Conservation (phyloP, 2,329 filamentous ascomycete species). For the Leptographium lundbergii region DNA sequence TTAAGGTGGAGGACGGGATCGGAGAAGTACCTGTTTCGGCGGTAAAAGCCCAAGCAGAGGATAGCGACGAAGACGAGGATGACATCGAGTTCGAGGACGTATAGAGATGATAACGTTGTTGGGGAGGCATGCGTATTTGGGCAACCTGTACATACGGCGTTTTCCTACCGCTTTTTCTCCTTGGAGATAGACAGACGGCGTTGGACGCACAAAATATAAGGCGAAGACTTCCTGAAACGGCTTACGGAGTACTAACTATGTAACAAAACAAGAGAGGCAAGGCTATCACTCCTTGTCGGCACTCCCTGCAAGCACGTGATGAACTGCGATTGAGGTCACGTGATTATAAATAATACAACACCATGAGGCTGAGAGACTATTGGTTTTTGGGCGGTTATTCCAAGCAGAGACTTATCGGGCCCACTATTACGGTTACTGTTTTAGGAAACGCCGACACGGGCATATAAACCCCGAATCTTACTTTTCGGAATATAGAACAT, state of each 20-base stretch:
- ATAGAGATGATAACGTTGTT: conserved; percentile 8
- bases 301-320: too few relatives aligned
- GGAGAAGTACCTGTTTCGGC: conserved; percentile 1
- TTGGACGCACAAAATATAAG: too few relatives aligned
- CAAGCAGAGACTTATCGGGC: background rate
- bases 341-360: background rate
- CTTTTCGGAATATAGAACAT: background rate
- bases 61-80: conserved; percentile 35
- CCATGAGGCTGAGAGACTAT: background rate
- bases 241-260: too few relatives aligned
- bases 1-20: conserved; percentile 40
- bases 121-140: background rate
- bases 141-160: background rate
- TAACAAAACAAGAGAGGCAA: too few relatives aligned
- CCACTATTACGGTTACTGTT: background rate
- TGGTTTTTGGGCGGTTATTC: background rate
- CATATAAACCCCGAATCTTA: background rate
- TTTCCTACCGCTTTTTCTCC: background rate
- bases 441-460: background rate
- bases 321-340: background rate
- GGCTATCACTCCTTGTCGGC: too few relatives aligned
- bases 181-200: background rate
- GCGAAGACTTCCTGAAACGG: too few relatives aligned
- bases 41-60: conserved; percentile 21
- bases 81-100: conserved; percentile 50